Conservation (phyloP, 306 rosid genomes). For the Begonia fuchsioides region DNA sequence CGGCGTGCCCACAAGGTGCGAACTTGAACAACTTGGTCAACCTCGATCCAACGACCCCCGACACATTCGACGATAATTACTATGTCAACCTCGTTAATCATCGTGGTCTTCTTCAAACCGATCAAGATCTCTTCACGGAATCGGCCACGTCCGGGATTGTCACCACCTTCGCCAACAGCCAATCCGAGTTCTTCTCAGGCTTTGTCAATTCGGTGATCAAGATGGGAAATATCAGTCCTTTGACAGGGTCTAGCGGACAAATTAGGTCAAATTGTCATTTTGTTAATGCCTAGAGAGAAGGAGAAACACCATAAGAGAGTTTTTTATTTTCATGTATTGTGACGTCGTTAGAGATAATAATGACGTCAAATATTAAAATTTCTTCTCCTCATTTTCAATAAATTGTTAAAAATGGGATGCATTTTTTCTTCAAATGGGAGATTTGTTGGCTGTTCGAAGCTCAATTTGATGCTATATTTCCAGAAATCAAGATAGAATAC, state of each 20-base stretch:
- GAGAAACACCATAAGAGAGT: no score
- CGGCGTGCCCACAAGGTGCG: conserved; percentile 18
- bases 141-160: conserved; percentile 16
- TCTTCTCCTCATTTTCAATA: no score
- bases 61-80: conserved; percentile 26
- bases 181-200: conserved; percentile 19
- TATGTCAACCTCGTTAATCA: conserved; percentile 14
- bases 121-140: conserved; percentile 24
- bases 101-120: conserved; percentile 28
- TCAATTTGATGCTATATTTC: conserved; percentile 30
- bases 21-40: conserved; percentile 4
- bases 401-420: no score
- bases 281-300: conserved; percentile 10
- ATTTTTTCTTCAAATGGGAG: no score
- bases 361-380: no score
- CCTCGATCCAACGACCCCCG: conserved; percentile 20
- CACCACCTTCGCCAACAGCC: conserved; percentile 15
- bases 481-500: no score
- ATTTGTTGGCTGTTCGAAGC: conserved; percentile 47
- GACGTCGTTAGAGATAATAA: no score
- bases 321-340: no score
- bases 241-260: conserved; percentile 22
- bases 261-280: conserved; percentile 22
- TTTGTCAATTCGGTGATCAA: conserved; percentile 28
- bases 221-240: conserved; percentile 22